phyloP scores from a whole-genome alignment of 2,329 filamentous ascomycete genomes.

The Graphium sp. region DNA sequence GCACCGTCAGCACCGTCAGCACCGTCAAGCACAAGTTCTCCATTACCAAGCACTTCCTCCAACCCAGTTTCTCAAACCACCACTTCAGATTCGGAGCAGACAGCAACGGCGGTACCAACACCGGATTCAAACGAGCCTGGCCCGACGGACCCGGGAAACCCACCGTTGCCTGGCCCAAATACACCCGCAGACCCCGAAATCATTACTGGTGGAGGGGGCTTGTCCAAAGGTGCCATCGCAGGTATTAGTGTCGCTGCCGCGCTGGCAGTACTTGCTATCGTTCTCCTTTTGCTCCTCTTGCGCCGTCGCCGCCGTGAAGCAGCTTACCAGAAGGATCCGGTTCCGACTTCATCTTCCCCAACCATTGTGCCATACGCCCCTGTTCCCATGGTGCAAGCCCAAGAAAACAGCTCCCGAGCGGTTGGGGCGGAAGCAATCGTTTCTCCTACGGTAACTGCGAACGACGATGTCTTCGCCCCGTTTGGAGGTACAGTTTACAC shows the following conservation, averaged over 20 bases:
- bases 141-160: too few relatives aligned
- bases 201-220: constrained; percentile 2
- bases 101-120: constrained; percentile 5
- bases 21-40: constrained; percentile 17
- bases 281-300: constrained; percentile 8
- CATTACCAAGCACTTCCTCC: constrained; percentile 8
- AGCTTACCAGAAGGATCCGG: too few relatives aligned
- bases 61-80: constrained; percentile 4
- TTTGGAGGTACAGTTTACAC: constrained; percentile 21
- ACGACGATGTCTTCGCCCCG: constrained; percentile 21
- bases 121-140: too few relatives aligned
- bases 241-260: constrained; percentile 15
- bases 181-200: constrained; percentile 2
- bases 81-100: constrained; percentile 1
- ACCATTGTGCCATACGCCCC: too few relatives aligned
- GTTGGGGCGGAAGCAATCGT: too few relatives aligned
- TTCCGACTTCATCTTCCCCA: too few relatives aligned
- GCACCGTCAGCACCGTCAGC: constrained; percentile 16
- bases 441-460: too few relatives aligned
- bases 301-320: constrained; percentile 9
- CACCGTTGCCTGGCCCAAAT: too few relatives aligned
- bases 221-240: constrained; percentile 15
- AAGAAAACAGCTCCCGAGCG: too few relatives aligned
- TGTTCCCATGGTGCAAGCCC: too few relatives aligned
- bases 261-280: constrained; percentile 11